Conservation (phyloP, 2,329 filamentous ascomycete genomes). For the Ophiostoma novo-ulmi region DNA sequence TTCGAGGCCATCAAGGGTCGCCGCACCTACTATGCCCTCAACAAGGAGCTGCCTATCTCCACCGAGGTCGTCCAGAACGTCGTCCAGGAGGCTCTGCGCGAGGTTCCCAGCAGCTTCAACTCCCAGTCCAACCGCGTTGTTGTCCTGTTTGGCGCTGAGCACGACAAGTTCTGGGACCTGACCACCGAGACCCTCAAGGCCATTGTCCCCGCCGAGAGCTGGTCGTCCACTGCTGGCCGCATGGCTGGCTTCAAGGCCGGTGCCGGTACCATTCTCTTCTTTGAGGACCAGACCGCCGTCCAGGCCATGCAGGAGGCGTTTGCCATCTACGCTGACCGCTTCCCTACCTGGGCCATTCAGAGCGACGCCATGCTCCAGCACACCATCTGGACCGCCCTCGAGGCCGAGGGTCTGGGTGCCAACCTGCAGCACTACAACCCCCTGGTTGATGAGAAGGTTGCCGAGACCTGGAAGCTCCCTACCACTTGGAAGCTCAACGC, state of each 20-base stretch:
- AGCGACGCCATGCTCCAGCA: slow-evolving; percentile 78
- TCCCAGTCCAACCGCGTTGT: slow-evolving; percentile 74
- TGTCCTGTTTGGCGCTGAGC: slow-evolving; percentile 73
- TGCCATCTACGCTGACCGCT: slow-evolving; percentile 70
- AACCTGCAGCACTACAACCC: slow-evolving; percentile 96
- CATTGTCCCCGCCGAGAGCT: slow-evolving; percentile 62
- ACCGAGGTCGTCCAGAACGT: slow-evolving; percentile 59
- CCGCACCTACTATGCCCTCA: slow-evolving; percentile 64
- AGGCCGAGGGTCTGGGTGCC: slow-evolving; percentile 76
- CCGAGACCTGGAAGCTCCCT: slow-evolving; percentile 64
- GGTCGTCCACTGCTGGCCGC: slow-evolving; percentile 46
- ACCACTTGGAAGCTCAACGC: slow-evolving; percentile 69
- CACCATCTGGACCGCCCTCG: slow-evolving; percentile 73
- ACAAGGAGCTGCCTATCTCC: slow-evolving; percentile 57
- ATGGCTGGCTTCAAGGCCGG: slow-evolving; percentile 58
- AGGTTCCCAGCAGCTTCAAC: slow-evolving; percentile 82
- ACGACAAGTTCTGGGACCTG: slow-evolving; percentile 83
- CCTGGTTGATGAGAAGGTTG: slow-evolving; percentile 68
- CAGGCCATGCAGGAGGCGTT: slow-evolving; percentile 63
- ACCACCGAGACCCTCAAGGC: slow-evolving; percentile 59
- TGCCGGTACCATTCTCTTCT: slow-evolving; percentile 84
- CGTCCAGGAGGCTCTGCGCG: slow-evolving; percentile 57
- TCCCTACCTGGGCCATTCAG: slow-evolving; percentile 71
- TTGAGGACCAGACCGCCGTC: slow-evolving; percentile 68
- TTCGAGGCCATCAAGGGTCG: slow-evolving; percentile 62